phyloP scores from a whole-genome alignment of 192 early-diverging fungal genomes.

The Coemansia sp. region DNA sequence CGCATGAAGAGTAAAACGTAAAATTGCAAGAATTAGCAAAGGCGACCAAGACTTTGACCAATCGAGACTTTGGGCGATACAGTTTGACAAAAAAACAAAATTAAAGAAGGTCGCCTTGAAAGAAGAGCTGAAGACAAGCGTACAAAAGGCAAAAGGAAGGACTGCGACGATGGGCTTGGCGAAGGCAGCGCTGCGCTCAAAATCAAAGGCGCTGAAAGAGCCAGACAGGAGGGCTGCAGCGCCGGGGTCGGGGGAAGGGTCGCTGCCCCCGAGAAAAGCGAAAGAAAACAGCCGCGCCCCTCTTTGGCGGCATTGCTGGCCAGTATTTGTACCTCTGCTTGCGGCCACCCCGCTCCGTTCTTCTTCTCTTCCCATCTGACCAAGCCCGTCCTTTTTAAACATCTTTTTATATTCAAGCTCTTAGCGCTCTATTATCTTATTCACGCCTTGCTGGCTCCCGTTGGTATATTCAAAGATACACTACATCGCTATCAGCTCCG shows the following conservation, averaged over 20 bases:
- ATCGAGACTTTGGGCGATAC: constrained; percentile 1
- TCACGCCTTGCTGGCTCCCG: neutral
- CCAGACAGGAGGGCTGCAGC: neutral
- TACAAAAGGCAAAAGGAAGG: neutral
- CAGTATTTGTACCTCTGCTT: constrained; percentile 14
- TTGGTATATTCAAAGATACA: neutral
- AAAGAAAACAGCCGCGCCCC: constrained; percentile 9
- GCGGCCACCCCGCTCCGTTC: neutral
- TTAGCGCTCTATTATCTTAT: constrained; percentile 9
- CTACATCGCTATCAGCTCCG: neutral
- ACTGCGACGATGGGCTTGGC: neutral
- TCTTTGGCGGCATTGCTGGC: neutral
- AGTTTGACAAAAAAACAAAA: neutral
- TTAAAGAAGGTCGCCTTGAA: neutral
- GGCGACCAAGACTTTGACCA: neutral
- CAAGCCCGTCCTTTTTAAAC: constrained; percentile 14
- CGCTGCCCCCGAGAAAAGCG: neutral
- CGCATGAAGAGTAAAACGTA: constrained; percentile 22
- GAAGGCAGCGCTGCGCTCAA: neutral
- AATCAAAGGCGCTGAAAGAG: neutral
- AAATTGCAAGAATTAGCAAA: neutral
- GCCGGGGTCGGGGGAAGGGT: neutral
- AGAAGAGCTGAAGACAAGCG: neutral
- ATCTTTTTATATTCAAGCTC: constrained; percentile 10
- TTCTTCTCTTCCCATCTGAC: constrained; percentile 4